These are phyloP conservation scores for Aspergillaceae sp. DNA, from an alignment of 2,329 filamentous ascomycete species.

Conservation along the genomic window DNA sequence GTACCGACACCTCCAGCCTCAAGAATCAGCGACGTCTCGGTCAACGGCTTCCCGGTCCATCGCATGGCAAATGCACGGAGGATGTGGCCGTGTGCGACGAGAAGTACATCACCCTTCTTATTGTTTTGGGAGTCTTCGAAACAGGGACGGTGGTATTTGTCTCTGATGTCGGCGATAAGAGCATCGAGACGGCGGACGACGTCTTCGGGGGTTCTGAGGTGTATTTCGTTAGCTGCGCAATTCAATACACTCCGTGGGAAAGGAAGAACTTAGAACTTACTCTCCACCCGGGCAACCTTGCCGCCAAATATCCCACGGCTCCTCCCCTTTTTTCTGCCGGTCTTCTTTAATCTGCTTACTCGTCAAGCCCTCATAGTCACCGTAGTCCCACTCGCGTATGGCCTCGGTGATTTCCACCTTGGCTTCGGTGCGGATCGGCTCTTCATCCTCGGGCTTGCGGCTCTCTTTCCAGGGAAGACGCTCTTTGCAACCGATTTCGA, in stretches of 20 bases:
- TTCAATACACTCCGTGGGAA: not conserved
- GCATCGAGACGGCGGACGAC: conserved; percentile 64
- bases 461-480: conserved; percentile 59
- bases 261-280: conserved; percentile 40
- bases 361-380: conserved; percentile 75
- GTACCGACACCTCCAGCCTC: conserved; percentile 81
- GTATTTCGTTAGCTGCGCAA: not conserved
- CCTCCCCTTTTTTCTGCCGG: conserved; percentile 49
- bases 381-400: conserved; percentile 82
- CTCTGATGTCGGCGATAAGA: conserved; percentile 66
- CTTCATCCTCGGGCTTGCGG: conserved; percentile 22
- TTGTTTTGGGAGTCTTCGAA: conserved; percentile 45
- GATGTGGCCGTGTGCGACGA: conserved; percentile 88
- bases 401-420: conserved; percentile 60
- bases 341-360: conserved; percentile 56
- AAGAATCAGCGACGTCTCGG: conserved; percentile 70
- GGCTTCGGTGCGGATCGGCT: conserved; percentile 47
- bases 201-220: conserved; percentile 56
- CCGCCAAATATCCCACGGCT: conserved; percentile 76
- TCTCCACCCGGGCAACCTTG: conserved; percentile 82
- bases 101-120: conserved; percentile 56
- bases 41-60: conserved; percentile 67
- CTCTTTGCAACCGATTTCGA: conserved; percentile 62
- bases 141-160: conserved; percentile 53
- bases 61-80: conserved; percentile 78